Evolutionary conservation across 1,284 basidiomycete genomes (phyloP), one percentile per base, ranked within the genome.

Genomic region (Tilletia caries): DNA sequence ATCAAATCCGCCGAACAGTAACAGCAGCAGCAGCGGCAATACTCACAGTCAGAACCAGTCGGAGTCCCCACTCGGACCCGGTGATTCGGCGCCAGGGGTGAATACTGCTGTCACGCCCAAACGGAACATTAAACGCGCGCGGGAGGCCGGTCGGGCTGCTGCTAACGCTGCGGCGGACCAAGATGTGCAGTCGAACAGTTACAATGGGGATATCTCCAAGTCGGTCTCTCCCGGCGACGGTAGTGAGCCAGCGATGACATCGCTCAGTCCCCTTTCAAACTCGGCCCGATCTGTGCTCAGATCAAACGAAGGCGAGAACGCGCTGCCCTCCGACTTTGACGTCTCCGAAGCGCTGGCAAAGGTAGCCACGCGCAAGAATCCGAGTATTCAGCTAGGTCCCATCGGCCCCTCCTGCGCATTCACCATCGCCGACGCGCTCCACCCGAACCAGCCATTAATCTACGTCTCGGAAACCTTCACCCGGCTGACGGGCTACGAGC

Each of bases 371-470:
- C 88, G 94, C 1, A 89, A 89, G 0, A 88, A 91, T 75, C 92
- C 92, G 0, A 89, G 87, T 70, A 88, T 96, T 64, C 84, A 87
- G 5, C 88, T 97, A 23, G 95, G 95, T 10, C 92, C 95, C 0
- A 92, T 98, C 44, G 95, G 98, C 83, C 86, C 93, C 70, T 91
- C 91, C 2, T 94, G 92, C 81, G 89, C 91, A 10, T 97, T 98
- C 83, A 87, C 91, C 73, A 91, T 98, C 65, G 90, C 91, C 67
- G 94, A 97, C 81, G 87, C 90, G 23, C 88, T 91, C 15, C 86
- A 90, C 64, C 88, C 88, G 75, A 93, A 97, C 79, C 86, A 86
- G 64, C 93, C 94, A 1, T 90, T 97, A 79, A 89, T 96, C 12
- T 96, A 95, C 77, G 92, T 91, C 70, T 91, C 89, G 13, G 92